A percentile compares a stretch with the other conserved stretches of the same genome.
Evolutionary conservation across 371 early-diverging fungal species (phyloP).

Genomic region (Phascolomyces articulosus): DNA sequence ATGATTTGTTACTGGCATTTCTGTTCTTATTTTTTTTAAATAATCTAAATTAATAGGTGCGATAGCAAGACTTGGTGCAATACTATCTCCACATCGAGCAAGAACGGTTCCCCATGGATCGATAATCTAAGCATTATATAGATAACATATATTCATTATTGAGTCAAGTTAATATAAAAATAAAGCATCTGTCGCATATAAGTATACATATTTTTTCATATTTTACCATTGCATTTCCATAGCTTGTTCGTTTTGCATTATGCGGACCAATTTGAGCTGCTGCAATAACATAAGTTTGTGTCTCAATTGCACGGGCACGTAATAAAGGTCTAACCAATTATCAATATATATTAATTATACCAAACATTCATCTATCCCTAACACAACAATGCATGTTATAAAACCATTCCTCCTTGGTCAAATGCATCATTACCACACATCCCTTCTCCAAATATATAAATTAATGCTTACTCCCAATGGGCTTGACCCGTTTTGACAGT

Average conservation of each 20-base stretch:
- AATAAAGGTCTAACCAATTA: slow-evolving; percentile 62
- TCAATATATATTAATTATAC: too few species aligned
- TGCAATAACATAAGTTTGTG: slow-evolving; percentile 72
- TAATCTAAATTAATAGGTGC: slow-evolving; percentile 68
- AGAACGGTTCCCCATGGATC: slow-evolving; percentile 63
- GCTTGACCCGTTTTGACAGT: slow-evolving; percentile 82
- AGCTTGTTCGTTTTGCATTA: slow-evolving; percentile 71
- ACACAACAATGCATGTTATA: too few species aligned
- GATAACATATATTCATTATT: too few species aligned
- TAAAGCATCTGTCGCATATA: background rate
- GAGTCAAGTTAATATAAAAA: too few species aligned
- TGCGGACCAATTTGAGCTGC: slow-evolving; percentile 84
- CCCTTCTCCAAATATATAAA: too few species aligned
- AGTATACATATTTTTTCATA: background rate
- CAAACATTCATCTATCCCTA: too few species aligned
- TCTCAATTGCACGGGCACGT: slow-evolving; percentile 87
- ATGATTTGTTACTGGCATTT: slow-evolving; percentile 80
- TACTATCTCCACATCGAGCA: slow-evolving; percentile 60
- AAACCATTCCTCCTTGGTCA: too few species aligned
- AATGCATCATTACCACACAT: too few species aligned
- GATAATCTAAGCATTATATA: slow-evolving; percentile 31
- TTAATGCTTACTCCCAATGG: slow-evolving; percentile 73
- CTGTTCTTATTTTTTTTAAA: slow-evolving; percentile 60
- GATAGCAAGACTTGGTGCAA: slow-evolving; percentile 53
- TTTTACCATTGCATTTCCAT: slow-evolving; percentile 80